Percentiles rank a stretch among this genome's conserved stretches.
Evolutionary conservation across 495 filamentous ascomycete genomes (phyloP).

Genomic region (Hamigera avellanea): DNA sequence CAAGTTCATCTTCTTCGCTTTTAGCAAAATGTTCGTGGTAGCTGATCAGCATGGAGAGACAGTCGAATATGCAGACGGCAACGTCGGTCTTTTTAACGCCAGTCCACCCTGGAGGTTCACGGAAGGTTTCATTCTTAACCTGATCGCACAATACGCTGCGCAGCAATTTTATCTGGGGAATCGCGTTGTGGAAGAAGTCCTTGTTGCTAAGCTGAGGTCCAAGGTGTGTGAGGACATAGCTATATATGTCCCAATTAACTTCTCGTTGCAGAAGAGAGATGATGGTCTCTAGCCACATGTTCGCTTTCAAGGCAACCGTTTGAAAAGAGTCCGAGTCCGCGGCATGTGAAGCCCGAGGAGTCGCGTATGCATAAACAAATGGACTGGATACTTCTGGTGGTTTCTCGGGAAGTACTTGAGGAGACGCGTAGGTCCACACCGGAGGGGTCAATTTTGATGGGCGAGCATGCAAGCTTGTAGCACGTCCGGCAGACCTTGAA

Average conservation of each 20-base stretch:
- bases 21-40: slow-evolving; percentile 80
- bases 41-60: slow-evolving; percentile 70
- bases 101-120: slow-evolving; percentile 60
- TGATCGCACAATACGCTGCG: slow-evolving; percentile 70
- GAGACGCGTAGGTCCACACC: slow-evolving; percentile 43
- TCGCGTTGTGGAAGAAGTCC: slow-evolving; percentile 62
- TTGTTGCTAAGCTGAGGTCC: slow-evolving; percentile 82
- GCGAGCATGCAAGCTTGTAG: slow-evolving; percentile 22
- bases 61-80: slow-evolving; percentile 75
- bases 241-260: slow-evolving; percentile 89
- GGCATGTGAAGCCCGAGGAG: slow-evolving; percentile 9
- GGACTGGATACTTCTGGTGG: slow-evolving; percentile 34
- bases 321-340: slow-evolving; percentile 14
- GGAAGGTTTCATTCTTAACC: slow-evolving; percentile 59
- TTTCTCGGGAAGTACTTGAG: slow-evolving; percentile 41
- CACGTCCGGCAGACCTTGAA: slow-evolving; percentile 21
- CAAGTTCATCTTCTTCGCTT: slow-evolving; percentile 76
- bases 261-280: slow-evolving; percentile 63
- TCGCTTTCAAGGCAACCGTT: slow-evolving; percentile 45
- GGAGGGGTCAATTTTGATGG: slow-evolving; percentile 33
- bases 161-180: slow-evolving; percentile 63
- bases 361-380: slow-evolving; percentile 28
- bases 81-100: slow-evolving; percentile 82
- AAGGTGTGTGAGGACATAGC: slow-evolving; percentile 78
- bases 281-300: slow-evolving; percentile 65